Evolutionary conservation across 139 green algal genomes (phyloP).

Genomic region (Auxenochlorella pyrenoidosa): DNA sequence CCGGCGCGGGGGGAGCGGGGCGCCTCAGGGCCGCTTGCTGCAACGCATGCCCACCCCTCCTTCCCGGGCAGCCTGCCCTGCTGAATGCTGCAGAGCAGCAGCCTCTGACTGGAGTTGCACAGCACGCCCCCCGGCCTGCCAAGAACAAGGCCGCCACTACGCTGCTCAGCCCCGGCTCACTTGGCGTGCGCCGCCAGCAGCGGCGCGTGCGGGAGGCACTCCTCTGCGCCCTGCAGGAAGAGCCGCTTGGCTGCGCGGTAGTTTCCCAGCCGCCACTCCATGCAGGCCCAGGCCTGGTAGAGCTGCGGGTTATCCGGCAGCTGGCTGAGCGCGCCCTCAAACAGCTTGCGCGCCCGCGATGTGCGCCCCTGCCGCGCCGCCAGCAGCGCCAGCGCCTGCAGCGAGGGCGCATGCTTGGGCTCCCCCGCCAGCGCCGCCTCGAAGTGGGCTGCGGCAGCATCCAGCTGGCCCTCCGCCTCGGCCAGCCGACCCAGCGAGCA

Average conservation of each 20-base stretch:
- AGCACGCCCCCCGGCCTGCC: too few species aligned
- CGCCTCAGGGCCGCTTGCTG: too few species aligned
- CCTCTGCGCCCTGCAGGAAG: constrained; percentile 42
- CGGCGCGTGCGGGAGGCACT: constrained; percentile 34
- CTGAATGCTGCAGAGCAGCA: too few species aligned
- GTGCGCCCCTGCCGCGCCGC: constrained; percentile 49
- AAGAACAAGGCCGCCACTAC: too few species aligned
- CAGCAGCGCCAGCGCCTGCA: constrained; percentile 67
- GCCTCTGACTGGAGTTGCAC: too few species aligned
- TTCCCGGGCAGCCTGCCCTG: too few species aligned
- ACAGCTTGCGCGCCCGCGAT: constrained; percentile 39
- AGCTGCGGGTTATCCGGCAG: not conserved
- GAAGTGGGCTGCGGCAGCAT: constrained; percentile 3
- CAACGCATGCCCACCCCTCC: too few species aligned
- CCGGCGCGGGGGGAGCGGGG: not conserved
- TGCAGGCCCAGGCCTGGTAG: constrained; percentile 35
- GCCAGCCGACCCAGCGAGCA: constrained; percentile 11
- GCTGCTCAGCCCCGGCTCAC: not conserved
- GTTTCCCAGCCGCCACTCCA: constrained; percentile 66
- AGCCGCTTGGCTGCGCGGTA: constrained; percentile 38
- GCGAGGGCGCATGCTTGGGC: not conserved
- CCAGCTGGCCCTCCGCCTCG: constrained; percentile 9
- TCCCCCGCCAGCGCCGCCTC: not conserved
- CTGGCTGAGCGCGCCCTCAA: constrained; percentile 37
- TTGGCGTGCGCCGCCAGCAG: constrained; percentile 46